A percentile compares a stretch with the other conserved stretches of the same genome.
Evolutionary conservation across 208 protist genomes (phyloP).

Genomic region (Crithidia bombi): DNA sequence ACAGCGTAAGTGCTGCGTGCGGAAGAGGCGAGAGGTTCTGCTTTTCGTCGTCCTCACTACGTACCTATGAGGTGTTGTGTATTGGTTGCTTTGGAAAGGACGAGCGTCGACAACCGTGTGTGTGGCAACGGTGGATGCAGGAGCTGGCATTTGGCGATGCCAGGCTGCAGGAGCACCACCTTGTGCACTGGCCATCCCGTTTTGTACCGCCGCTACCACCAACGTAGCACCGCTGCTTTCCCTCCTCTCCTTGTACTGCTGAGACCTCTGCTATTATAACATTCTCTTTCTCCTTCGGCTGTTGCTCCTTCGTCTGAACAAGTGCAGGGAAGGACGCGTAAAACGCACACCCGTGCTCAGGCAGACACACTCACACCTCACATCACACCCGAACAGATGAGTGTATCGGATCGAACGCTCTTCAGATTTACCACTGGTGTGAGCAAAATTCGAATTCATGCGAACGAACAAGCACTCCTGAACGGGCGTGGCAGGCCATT

Average conservation of each 20-base stretch:
- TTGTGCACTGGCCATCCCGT: conserved; percentile 1
- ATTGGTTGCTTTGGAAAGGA: conserved; percentile 1
- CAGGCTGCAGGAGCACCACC: neutral
- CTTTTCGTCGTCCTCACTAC: conserved; percentile 17
- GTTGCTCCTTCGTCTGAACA: too few species aligned
- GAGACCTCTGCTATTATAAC: too few species aligned
- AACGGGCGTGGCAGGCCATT: too few species aligned
- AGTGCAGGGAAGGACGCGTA: too few species aligned
- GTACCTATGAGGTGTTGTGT: conserved; percentile 28
- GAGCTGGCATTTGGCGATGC: conserved; percentile 15
- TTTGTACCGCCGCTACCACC: neutral
- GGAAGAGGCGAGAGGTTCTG: neutral
- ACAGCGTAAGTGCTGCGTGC: neutral
- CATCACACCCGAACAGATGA: too few species aligned
- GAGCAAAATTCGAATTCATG: too few species aligned
- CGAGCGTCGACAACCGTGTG: conserved; percentile 27
- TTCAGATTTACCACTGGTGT: too few species aligned
- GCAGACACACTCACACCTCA: too few species aligned
- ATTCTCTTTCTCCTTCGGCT: too few species aligned
- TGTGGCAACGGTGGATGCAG: conserved; percentile 34
- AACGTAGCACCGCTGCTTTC: neutral
- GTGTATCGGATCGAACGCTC: too few species aligned
- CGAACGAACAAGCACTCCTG: too few species aligned
- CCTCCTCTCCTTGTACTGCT: conserved; percentile 1
- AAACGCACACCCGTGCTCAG: too few species aligned